These are phyloP conservation scores for Cordyceps cateniannulata DNA, from an alignment of 2,329 filamentous ascomycete species.

Conservation along the genomic window DNA sequence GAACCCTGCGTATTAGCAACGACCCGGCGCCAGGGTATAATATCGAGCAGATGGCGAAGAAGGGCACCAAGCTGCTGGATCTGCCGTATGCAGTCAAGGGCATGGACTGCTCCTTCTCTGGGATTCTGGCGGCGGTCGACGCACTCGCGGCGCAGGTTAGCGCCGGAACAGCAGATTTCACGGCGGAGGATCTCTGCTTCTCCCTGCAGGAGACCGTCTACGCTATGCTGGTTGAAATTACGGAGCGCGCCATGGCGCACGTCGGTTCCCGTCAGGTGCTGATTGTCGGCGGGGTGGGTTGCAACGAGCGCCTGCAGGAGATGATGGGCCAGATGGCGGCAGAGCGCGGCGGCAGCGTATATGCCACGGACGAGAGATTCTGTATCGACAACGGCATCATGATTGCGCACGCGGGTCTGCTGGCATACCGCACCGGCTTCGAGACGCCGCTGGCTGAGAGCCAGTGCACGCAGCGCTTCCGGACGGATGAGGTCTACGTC, in stretches of 20 bases:
- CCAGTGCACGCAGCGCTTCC: slow-evolving; percentile 76
- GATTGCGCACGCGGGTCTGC: slow-evolving; percentile 92
- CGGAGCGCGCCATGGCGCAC: slow-evolving; percentile 96
- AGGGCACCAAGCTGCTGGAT: slow-evolving; percentile 69
- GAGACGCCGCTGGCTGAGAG: slow-evolving; percentile 71
- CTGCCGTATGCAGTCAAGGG: slow-evolving; percentile 95
- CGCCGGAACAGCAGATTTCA: slow-evolving; percentile 51
- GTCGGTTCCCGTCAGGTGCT: slow-evolving; percentile 86
- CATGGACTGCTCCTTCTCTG: slow-evolving; percentile 96
- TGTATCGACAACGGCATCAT: slow-evolving; percentile 99
- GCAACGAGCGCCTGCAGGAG: slow-evolving; percentile 87
- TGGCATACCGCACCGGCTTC: slow-evolving; percentile 79
- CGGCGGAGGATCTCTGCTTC: slow-evolving; percentile 83
- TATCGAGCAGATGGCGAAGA: slow-evolving; percentile 85
- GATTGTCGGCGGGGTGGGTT: slow-evolving; percentile 92
- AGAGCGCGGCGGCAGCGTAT: slow-evolving; percentile 83
- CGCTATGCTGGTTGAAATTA: slow-evolving; percentile 97
- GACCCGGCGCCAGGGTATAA: slow-evolving; percentile 97
- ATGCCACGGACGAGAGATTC: slow-evolving; percentile 92
- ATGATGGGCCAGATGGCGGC: slow-evolving; percentile 98
- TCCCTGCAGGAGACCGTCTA: slow-evolving; percentile 92
- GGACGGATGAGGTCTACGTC: slow-evolving; percentile 75
- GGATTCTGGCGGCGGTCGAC: slow-evolving; percentile 81
- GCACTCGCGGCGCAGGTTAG: slow-evolving; percentile 65
- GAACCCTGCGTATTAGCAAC: slow-evolving; percentile 85